Conservation (phyloP, 371 early-diverging fungal species). For the Mucor piriformis region DNA sequence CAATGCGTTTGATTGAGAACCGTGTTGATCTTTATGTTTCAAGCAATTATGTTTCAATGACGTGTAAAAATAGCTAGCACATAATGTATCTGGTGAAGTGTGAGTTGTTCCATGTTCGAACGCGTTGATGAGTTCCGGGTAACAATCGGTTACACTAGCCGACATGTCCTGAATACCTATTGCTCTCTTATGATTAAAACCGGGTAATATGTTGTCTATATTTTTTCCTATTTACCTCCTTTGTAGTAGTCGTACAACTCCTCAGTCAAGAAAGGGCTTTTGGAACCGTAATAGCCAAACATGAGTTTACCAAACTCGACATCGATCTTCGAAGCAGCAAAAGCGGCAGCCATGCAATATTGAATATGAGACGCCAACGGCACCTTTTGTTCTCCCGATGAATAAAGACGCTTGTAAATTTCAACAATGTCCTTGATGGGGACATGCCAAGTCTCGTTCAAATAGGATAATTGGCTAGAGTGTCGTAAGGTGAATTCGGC, state of each 20-base stretch:
- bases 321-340: conserved; percentile 69
- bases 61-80: conserved; percentile 39
- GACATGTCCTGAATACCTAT: conserved; percentile 67
- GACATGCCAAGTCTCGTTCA: conserved; percentile 70
- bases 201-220: neutral
- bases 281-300: conserved; percentile 52
- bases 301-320: conserved; percentile 44
- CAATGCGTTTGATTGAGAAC: neutral
- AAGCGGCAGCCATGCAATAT: conserved; percentile 67
- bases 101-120: conserved; percentile 47
- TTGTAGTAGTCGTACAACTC: conserved; percentile 69
- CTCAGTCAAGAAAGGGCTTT: conserved; percentile 75
- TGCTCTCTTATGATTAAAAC: neutral
- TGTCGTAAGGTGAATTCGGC: conserved; percentile 77
- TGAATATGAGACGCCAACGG: conserved; percentile 44
- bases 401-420: conserved; percentile 65
- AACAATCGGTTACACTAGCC: conserved; percentile 66
- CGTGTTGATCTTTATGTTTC: neutral
- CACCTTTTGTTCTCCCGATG: conserved; percentile 5
- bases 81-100: conserved; percentile 23
- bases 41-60: neutral
- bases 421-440: conserved; percentile 75
- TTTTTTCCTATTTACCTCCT: conserved; percentile 58
- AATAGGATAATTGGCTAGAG: conserved; percentile 44
- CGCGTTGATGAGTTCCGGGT: conserved; percentile 52